A percentile compares a stretch with the other conserved stretches of the same genome.
These are phyloP conservation scores for Fraxinus floribunda DNA, from an alignment of 305 asterid genomes.

Conservation along the genomic window DNA sequence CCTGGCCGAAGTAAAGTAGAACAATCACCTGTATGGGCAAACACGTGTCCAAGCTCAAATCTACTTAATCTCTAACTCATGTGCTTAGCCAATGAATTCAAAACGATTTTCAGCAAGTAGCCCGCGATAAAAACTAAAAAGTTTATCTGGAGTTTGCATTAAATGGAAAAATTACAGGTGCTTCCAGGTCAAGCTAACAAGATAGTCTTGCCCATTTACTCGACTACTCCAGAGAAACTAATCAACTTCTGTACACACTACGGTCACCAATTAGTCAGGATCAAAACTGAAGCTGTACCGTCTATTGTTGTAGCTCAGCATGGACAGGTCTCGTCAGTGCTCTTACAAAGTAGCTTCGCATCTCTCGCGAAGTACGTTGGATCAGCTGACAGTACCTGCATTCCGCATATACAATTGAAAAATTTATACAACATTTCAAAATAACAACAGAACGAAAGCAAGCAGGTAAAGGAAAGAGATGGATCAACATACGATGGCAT, in stretches of 20 bases:
- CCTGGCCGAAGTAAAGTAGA: not conserved
- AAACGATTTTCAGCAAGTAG: not conserved
- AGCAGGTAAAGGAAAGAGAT: not conserved
- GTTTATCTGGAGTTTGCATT: conserved; percentile 34
- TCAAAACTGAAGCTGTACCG: conserved; percentile 43
- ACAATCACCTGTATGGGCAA: not conserved
- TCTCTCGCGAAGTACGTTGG: conserved; percentile 73
- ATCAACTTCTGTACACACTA: conserved; percentile 56
- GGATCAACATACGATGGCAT: conserved; percentile 63
- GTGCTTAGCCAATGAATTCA: not conserved
- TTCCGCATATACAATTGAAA: conserved; percentile 14
- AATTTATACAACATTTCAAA: not conserved
- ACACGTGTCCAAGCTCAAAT: not conserved
- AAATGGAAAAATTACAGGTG: conserved; percentile 25
- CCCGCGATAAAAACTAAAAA: not conserved
- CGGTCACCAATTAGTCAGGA: conserved; percentile 42
- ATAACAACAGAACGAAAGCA: not conserved
- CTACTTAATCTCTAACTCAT: not conserved
- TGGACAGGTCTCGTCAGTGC: conserved; percentile 60
- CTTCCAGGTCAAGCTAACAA: conserved; percentile 44
- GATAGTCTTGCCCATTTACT: conserved; percentile 29
- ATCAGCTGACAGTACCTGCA: conserved; percentile 77
- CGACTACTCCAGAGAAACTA: conserved; percentile 32
- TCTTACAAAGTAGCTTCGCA: conserved; percentile 70
- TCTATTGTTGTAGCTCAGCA: conserved; percentile 50